Evolutionary conservation across 106 monocot species (phyloP), one percentile per base, ranked within the genome.

Genomic region (Apostasia shenzhenica): DNA sequence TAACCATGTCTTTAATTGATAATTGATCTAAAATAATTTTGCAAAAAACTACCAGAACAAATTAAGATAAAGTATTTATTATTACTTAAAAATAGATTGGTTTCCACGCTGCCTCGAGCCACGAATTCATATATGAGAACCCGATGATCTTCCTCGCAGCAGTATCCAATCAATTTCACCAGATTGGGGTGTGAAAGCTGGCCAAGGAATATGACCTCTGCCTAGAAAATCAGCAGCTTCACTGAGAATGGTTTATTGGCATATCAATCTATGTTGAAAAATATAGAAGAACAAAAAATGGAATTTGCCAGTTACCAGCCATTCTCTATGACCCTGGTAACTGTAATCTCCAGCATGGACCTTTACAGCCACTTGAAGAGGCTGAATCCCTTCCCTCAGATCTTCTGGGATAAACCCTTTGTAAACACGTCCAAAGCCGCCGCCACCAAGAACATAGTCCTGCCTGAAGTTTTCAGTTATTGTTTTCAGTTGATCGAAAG

Each of bases 171-270:
- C 45, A 85, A 71, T 40, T 85, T 78, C 50, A 85, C 85, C 48
- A 85, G 48, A 66, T 85, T 81, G 41, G 81, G 85, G 78, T 85
- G 85, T 1, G 85, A 85, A 65, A 85, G 85, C 57, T 85, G 81
- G 40, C 85, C 81, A 8, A 85, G 81, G 53, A 78, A 81, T 54
- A 70, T 75, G 14, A 85, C 85, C 64, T 85, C 85, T 44, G 81
- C 78, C 81, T 85, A 14, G 45, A 81, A 9, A 56, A 41, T 65
- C 5, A 45, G 9, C 73, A 66, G 7, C 4, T 46, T 73, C 14
- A 49, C 3, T 51, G 39, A 51, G 39, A 1, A 1, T 8, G 38
- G 14, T 38, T 51, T 51, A 26, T 1, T 38, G 50, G 10, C 49
- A 0, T n/a, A 50, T 40, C 50, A 37, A 14, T 6, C 14, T 8